phyloP scores from a whole-genome alignment of 2,329 filamentous ascomycete species.

The Stachybotrys chlorohalonatus region DNA sequence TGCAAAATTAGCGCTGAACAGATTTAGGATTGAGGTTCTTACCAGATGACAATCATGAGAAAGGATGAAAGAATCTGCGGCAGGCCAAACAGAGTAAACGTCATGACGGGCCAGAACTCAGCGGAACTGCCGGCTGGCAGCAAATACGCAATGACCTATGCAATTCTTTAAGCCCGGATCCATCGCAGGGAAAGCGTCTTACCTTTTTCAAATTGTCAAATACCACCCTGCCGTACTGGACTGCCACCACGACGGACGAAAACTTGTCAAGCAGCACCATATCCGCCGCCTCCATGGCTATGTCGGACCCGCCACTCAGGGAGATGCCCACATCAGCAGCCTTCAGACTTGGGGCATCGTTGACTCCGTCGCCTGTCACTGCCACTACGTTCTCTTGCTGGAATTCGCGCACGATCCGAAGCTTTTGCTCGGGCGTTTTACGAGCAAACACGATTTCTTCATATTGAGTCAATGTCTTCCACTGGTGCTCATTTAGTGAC shows the following conservation, averaged over 20 bases:
- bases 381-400: conserved; percentile 61
- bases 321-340: conserved; percentile 78
- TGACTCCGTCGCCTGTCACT: conserved; percentile 83
- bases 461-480: conserved; percentile 56
- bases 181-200: background rate
- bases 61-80: conserved; percentile 67
- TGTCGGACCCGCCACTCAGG: conserved; percentile 71
- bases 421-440: conserved; percentile 71
- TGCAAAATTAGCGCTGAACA: conserved; percentile 9
- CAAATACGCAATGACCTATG: conserved; percentile 50
- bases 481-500: conserved; percentile 57
- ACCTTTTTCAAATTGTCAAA: conserved; percentile 71
- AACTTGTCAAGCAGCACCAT: conserved; percentile 76
- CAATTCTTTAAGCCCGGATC: background rate
- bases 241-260: conserved; percentile 60
- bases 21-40: conserved; percentile 3
- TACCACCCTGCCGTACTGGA: conserved; percentile 65
- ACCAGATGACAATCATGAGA: conserved; percentile 61
- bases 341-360: conserved; percentile 73
- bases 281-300: conserved; percentile 71
- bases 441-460: conserved; percentile 66
- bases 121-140: conserved; percentile 65
- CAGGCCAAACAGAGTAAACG: conserved; percentile 61
- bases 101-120: conserved; percentile 70
- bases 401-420: conserved; percentile 69